These are phyloP conservation scores for Yarrowia sp. DNA, from an alignment of 805 yeast species.

Conservation along the genomic window DNA sequence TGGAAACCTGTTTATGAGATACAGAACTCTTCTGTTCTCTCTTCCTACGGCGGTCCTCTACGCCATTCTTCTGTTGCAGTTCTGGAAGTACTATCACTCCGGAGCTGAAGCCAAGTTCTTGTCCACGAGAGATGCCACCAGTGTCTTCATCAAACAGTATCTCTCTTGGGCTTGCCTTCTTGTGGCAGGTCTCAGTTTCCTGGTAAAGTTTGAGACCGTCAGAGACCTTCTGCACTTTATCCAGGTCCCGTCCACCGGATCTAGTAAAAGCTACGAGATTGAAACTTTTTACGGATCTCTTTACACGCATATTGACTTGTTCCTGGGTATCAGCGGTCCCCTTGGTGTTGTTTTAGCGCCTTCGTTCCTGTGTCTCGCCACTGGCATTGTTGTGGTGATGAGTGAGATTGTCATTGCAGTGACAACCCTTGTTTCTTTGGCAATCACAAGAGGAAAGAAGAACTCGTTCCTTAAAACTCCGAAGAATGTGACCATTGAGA, in stretches of 20 bases:
- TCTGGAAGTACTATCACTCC: slow-evolving; percentile 44
- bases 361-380: background rate
- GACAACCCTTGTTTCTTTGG: background rate
- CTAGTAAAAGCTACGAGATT: slow-evolving; percentile 13
- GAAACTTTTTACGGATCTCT: slow-evolving; percentile 21
- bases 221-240: slow-evolving; percentile 1
- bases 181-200: slow-evolving; percentile 1
- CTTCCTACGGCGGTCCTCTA: slow-evolving; percentile 61
- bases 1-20: slow-evolving; percentile 65
- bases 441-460: background rate
- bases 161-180: slow-evolving; percentile 51
- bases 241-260: slow-evolving; percentile 7
- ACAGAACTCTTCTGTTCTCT: slow-evolving; percentile 67
- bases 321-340: slow-evolving; percentile 15
- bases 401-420: background rate
- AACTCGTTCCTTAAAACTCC: background rate
- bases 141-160: slow-evolving; percentile 40
- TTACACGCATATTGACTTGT: slow-evolving; percentile 25
- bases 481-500: background rate
- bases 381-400: slow-evolving; percentile 3
- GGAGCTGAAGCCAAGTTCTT: slow-evolving; percentile 39
- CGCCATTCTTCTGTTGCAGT: slow-evolving; percentile 54
- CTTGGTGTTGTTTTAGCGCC: slow-evolving; percentile 14
- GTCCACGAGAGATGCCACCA: slow-evolving; percentile 38
- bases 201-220: background rate